Evolutionary conservation across 2,329 filamentous ascomycete species (phyloP).

Genomic region (Fusarium citri): DNA sequence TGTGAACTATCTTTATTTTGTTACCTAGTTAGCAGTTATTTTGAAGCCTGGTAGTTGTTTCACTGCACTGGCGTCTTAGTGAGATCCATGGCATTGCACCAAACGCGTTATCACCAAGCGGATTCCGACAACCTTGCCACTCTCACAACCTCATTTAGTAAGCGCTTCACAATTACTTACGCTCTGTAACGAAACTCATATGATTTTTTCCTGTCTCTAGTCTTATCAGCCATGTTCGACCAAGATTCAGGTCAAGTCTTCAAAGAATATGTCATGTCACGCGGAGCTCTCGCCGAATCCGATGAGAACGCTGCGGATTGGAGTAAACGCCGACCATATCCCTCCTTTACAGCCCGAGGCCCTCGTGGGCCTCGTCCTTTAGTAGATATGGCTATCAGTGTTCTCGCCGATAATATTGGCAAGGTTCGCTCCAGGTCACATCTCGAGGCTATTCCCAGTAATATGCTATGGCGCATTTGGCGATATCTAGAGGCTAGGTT

Average conservation of each 20-base stretch:
- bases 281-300: slow-evolving; percentile 38
- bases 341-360: slow-evolving; percentile 43
- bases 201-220: background rate
- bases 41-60: background rate
- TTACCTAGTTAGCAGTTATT: background rate
- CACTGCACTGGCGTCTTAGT: background rate
- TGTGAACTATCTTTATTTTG: background rate
- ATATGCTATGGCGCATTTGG: slow-evolving; percentile 55
- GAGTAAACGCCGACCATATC: slow-evolving; percentile 50
- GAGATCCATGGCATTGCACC: slow-evolving; percentile 15
- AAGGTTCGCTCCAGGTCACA: slow-evolving; percentile 48
- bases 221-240: slow-evolving; percentile 49
- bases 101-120: slow-evolving; percentile 13
- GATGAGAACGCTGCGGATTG: slow-evolving; percentile 49
- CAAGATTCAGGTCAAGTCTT: slow-evolving; percentile 52
- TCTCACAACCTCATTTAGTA: slow-evolving; percentile 7
- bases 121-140: slow-evolving; percentile 17
- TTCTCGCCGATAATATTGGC: slow-evolving; percentile 54
- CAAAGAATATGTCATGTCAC: slow-evolving; percentile 52
- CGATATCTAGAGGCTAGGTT: slow-evolving; percentile 55
- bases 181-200: background rate
- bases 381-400: slow-evolving; percentile 54
- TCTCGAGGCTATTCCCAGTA: slow-evolving; percentile 51
- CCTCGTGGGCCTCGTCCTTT: slow-evolving; percentile 52
- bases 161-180: background rate